Percentiles rank a stretch among this genome's conserved stretches.
Conservation (phyloP, 164 flowering plant species). For the Vitis riparia region DNA sequence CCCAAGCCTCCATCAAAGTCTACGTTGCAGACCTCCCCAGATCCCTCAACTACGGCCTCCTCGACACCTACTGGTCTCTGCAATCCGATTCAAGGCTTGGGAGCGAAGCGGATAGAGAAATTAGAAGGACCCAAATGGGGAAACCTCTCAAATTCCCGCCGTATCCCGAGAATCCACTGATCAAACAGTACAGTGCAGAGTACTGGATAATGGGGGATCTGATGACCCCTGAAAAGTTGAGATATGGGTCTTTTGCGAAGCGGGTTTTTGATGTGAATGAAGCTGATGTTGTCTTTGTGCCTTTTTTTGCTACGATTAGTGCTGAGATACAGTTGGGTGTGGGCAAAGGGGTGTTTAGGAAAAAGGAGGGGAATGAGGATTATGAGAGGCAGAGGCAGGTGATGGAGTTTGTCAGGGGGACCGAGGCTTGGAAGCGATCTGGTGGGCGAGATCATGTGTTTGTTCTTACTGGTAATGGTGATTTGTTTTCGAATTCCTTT, state of each 20-base stretch:
- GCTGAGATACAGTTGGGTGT: constrained; percentile 80
- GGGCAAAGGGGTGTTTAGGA: constrained; percentile 67
- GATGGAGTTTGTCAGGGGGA: constrained; percentile 54
- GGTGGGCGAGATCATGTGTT: constrained; percentile 95
- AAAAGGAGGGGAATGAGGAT: constrained; percentile 76
- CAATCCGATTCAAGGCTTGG: constrained; percentile 57
- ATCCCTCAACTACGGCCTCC: constrained; percentile 83
- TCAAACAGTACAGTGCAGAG: constrained; percentile 98
- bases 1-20: constrained; percentile 50
- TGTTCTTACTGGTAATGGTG: constrained; percentile 76
- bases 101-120: constrained; percentile 48
- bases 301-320: constrained; percentile 89
- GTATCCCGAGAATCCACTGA: constrained; percentile 83
- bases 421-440: constrained; percentile 77
- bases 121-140: constrained; percentile 29
- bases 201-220: constrained; percentile 92
- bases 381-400: constrained; percentile 79
- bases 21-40: constrained; percentile 73
- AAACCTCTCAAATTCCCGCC: constrained; percentile 40
- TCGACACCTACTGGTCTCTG: constrained; percentile 68
- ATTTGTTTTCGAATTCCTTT: background rate
- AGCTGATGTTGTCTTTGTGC: constrained; percentile 93
- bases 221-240: constrained; percentile 50
- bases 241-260: constrained; percentile 59
- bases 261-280: constrained; percentile 50